Evolutionary conservation across 2,329 filamentous ascomycete genomes (phyloP), one percentile per base, ranked within the genome.

Genomic region (Chaetomium sp.): DNA sequence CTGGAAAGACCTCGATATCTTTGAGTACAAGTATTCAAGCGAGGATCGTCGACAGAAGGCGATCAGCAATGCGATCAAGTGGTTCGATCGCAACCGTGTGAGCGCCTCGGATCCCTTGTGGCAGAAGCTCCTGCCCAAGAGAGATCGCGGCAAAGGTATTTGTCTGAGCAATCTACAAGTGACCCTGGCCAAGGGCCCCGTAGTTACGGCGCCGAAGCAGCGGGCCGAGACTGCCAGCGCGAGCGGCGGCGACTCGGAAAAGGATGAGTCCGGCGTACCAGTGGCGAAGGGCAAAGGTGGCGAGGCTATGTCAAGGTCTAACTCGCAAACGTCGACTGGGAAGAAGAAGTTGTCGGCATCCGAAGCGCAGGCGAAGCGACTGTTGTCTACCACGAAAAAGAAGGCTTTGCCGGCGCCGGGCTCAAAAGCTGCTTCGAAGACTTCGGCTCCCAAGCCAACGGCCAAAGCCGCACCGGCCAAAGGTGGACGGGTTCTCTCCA

Each of bases 1-100:
- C 59, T 86, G 79, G 77, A 84, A 79, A 67, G 83, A 86, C 60
- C 74, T 86, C 11, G 82, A 86, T 61, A 79, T 85, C 27, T 86
- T 79, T 76, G 78, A 76, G 55, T 84, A 84, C 66, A 71, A 78
- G 34, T 86, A 86, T 64, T 71, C 73, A 45, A 73, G 68, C 40
- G 69, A 75, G 14, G 76, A 79, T 36, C 76, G 82, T 58, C 78
- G 83, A 35, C 74, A 89, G 66, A 71, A 76, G 63, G 77, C 80
- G 59, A 79, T 86, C 66, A 75, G 87, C 69, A 78, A 84, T 61
- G 82, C 83, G 11, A 75, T 84, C 55, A 77, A 74, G 57, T 72
- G 77, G 53, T 86, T 79, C 60, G 83, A 86, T 67, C 80, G 78
- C 66, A 75, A 80, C 67, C 74, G 83, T 40, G 61, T 86, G 35